These are phyloP conservation scores for Colletotrichum falcatum DNA, from an alignment of 2,329 filamentous ascomycete species.

Conservation along the genomic window DNA sequence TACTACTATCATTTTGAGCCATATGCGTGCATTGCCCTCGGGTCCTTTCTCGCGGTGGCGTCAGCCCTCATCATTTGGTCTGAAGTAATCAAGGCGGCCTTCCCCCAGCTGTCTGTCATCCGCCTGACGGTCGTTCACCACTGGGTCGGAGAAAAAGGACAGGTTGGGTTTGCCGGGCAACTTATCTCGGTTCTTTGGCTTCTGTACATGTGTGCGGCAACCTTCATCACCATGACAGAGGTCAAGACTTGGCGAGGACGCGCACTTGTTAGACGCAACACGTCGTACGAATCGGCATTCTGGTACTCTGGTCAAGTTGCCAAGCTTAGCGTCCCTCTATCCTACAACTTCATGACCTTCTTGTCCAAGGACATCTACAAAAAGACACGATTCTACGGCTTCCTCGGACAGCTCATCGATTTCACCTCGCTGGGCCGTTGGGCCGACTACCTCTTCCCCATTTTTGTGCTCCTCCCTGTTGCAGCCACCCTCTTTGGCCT, in stretches of 20 bases:
- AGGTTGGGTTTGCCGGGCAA: conserved; percentile 89
- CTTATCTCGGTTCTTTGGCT: conserved; percentile 89
- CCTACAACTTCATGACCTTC: conserved; percentile 97
- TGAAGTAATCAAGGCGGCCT: conserved; percentile 87
- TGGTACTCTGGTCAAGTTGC: conserved; percentile 97
- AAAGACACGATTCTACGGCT: conserved; percentile 86
- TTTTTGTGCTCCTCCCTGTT: conserved; percentile 88
- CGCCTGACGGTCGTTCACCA: conserved; percentile 79
- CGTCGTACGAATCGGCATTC: conserved; percentile 91
- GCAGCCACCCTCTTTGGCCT: conserved; percentile 88
- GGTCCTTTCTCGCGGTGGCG: conserved; percentile 76
- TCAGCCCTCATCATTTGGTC: conserved; percentile 93
- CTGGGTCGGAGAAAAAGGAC: conserved; percentile 75
- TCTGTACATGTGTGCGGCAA: conserved; percentile 93
- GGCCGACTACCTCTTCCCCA: conserved; percentile 90
- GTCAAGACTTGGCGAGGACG: conserved; percentile 98
- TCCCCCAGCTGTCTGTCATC: conserved; percentile 79
- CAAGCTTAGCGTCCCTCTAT: conserved; percentile 89
- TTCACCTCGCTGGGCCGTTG: conserved; percentile 84
- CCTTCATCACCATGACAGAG: conserved; percentile 87
- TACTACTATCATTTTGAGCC: conserved; percentile 82
- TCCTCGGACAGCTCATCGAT: conserved; percentile 86
- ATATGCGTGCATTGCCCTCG: conserved; percentile 71
- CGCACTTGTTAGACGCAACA: conserved; percentile 89
- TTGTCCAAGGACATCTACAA: conserved; percentile 78